Base-by-base conservation (phyloP, 2,329 filamentous ascomycete species). In the Fusarium azukiicola region DNA sequence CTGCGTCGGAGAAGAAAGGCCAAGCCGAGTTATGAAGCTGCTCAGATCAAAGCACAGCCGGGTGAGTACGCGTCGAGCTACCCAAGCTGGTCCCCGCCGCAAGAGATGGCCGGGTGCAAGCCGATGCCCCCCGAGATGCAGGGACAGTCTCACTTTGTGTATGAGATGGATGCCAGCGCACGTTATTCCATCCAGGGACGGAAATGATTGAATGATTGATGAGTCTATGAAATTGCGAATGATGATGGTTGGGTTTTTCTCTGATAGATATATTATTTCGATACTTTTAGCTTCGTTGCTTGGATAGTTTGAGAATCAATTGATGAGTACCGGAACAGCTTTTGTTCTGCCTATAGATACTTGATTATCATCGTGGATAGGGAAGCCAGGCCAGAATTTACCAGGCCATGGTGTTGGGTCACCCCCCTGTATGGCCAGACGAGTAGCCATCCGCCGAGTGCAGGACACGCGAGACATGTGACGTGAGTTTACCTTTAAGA, bases 101-200 rank as follows among this genome's bases (percentile, higher is more conserved):
- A 72, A 36, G 74, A 74, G 66, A 69, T 73, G 46, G 27, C 47
- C 9, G 66, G 23, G n/a, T 61, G 23, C 19, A 17, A 27, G 3
- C 50, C 73, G 16, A 27, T 42, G 44, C 44, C 73, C n/a, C 27
- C 66, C 11, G 70, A 73, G 58, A 68, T 76, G 68, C 71, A 76
- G 49, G 74, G 71, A 36, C 49, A 74, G 58, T 52, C 69, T 27
- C 66, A 67, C 58, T 72, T 71, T 76, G 67, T 78, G 36, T 74
- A 80, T 23, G 74, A 80, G 66, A 64, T 77, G 56, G 76, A 76
- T 61, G 42, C 63, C 14, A 67, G 67, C 50, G 17, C 47, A 19
- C 50, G 46, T 47, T 58, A 58, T 52, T 36, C 64, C 10, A 32
- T 19, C 40, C 44, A 66, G 6, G 42, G 27, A 12, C 27, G 46